Evolutionary conservation across 352 stramenopile species (phyloP).

Genomic region (Elongisporangium anandrum): DNA sequence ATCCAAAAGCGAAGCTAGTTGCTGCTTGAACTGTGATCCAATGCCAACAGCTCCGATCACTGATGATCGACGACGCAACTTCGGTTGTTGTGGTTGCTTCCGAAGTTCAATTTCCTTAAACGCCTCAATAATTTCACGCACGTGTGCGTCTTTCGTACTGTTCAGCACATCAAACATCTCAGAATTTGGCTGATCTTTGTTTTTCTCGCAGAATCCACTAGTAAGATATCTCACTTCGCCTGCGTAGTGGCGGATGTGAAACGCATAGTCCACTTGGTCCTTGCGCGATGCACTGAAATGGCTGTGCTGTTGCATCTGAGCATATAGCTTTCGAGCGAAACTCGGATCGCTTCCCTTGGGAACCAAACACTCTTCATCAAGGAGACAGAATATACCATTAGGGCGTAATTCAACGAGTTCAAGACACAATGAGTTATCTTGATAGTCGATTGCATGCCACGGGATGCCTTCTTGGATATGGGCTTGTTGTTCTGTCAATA

Average conservation of each 20-base stretch:
- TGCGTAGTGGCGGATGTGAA: constrained; percentile 82
- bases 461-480: constrained; percentile 72
- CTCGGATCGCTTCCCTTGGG: constrained; percentile 72
- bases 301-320: constrained; percentile 49
- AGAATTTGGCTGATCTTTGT: constrained; percentile 83
- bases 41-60: constrained; percentile 73
- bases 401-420: constrained; percentile 84
- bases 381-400: constrained; percentile 64
- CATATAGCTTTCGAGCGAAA: constrained; percentile 74
- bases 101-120: constrained; percentile 51
- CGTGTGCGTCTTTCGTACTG: constrained; percentile 48
- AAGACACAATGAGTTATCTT: constrained; percentile 73
- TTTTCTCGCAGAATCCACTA: constrained; percentile 84
- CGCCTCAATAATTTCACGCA: constrained; percentile 63
- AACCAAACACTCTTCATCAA: constrained; percentile 86
- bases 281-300: constrained; percentile 61
- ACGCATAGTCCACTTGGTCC: constrained; percentile 64
- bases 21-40: constrained; percentile 91
- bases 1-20: constrained; percentile 90
- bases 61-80: constrained; percentile 58
- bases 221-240: constrained; percentile 70
- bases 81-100: constrained; percentile 29
- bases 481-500: constrained; percentile 67
- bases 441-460: constrained; percentile 64
- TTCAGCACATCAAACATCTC: constrained; percentile 67